Evolutionary conservation across 305 asterid genomes (phyloP).

Genomic region (Fraxinus floribunda): DNA sequence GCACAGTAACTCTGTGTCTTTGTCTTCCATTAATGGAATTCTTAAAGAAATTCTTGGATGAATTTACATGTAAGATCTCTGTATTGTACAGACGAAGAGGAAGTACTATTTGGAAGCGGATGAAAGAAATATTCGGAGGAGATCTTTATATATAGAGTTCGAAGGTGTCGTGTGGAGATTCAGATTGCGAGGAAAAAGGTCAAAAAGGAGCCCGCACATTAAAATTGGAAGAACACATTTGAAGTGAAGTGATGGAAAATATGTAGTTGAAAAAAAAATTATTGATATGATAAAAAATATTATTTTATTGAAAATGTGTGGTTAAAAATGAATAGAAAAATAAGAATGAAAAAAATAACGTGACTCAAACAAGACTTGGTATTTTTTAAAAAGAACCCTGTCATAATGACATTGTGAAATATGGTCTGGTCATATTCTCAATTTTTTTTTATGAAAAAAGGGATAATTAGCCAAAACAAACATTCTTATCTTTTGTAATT

Average conservation of each 20-base stretch:
- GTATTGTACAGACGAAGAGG: neutral
- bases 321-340: too few relatives aligned
- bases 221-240: too few relatives aligned
- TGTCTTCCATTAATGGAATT: slow-evolving; percentile 63
- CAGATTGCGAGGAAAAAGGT: neutral
- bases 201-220: neutral
- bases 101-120: neutral
- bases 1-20: slow-evolving; percentile 64
- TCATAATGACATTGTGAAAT: neutral
- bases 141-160: neutral
- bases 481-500: too few relatives aligned
- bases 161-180: neutral
- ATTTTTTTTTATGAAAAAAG: too few relatives aligned
- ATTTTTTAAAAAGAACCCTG: neutral
- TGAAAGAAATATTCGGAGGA: neutral
- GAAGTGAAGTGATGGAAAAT: too few relatives aligned
- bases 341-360: too few relatives aligned
- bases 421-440: neutral
- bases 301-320: too few relatives aligned
- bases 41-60: slow-evolving; percentile 22
- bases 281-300: too few relatives aligned
- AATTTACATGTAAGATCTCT: slow-evolving; percentile 19
- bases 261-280: too few relatives aligned
- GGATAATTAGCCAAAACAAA: too few relatives aligned
- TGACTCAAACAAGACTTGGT: neutral